phyloP scores from a whole-genome alignment of 805 yeast genomes.

The Metschnikowia koreensis region DNA sequence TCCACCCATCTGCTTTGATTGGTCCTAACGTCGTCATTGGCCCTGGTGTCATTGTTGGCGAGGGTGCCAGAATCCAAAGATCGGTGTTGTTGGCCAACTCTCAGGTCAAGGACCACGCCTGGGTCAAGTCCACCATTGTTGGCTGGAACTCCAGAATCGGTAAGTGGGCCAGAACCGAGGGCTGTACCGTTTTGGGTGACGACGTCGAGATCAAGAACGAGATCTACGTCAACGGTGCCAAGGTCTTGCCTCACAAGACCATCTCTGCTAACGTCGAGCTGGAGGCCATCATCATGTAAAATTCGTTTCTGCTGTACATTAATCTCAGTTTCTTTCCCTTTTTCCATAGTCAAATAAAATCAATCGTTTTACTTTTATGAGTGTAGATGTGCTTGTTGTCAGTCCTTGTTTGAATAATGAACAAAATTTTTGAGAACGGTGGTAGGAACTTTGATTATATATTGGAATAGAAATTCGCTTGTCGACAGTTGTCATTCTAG shows the following conservation, averaged over 20 bases:
- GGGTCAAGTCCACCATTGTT: conserved; percentile 95
- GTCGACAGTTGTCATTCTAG: too few species aligned
- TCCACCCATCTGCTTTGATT: conserved; percentile 87
- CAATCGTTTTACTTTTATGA: too few species aligned
- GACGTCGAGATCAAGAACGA: conserved; percentile 98
- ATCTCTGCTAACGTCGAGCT: conserved; percentile 94
- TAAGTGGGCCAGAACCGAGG: conserved; percentile 98
- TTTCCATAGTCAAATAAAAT: too few species aligned
- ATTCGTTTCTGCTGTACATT: conserved; percentile 4
- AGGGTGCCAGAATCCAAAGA: conserved; percentile 97
- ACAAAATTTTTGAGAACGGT: too few species aligned
- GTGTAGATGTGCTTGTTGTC: too few species aligned
- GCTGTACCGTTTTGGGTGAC: conserved; percentile 96
- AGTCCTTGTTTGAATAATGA: too few species aligned
- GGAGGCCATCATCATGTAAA: conserved; percentile 96
- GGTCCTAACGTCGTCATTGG: conserved; percentile 99
- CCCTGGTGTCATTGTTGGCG: conserved; percentile 93
- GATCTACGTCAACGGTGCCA: conserved; percentile 98
- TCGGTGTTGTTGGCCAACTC: conserved; percentile 91
- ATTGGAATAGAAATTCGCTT: too few species aligned
- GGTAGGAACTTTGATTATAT: too few species aligned
- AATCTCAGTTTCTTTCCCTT: neutral
- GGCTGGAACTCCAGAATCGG: conserved; percentile 99
- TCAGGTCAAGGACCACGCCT: conserved; percentile 92
- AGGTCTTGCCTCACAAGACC: conserved; percentile 97